phyloP scores from a whole-genome alignment of 208 protist genomes.

The Acanthamoeba culbertsoni region DNA sequence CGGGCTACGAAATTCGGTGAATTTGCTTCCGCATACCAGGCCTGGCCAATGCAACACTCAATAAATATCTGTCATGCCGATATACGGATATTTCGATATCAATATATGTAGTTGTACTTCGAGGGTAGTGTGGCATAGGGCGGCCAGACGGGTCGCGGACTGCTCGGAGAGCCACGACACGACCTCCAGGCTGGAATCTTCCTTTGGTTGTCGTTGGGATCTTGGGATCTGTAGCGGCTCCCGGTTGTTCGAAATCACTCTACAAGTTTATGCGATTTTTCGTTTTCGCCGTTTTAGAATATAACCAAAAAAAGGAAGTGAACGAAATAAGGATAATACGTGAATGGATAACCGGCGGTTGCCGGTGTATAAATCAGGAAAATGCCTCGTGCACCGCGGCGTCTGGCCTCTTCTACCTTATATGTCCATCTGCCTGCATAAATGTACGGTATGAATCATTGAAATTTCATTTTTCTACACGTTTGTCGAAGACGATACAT shows the following conservation, averaged over 20 bases:
- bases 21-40: neutral
- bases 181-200: neutral
- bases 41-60: neutral
- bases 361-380: constrained; percentile 12
- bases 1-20: neutral
- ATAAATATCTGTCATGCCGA: neutral
- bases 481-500: neutral
- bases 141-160: neutral
- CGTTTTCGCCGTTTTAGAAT: too few relatives aligned
- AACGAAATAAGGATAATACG: neutral
- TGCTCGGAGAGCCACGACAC: neutral
- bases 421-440: constrained; percentile 7
- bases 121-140: neutral
- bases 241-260: neutral
- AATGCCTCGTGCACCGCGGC: neutral
- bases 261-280: neutral
- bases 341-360: constrained; percentile 6
- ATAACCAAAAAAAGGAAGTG: too few relatives aligned
- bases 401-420: neutral
- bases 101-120: neutral
- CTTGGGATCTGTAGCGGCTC: neutral
- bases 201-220: neutral
- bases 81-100: neutral
- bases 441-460: too few relatives aligned
- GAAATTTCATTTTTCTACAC: too few relatives aligned